phyloP scores from a whole-genome alignment of 768 basidiomycete species.

The Chiua virens region DNA sequence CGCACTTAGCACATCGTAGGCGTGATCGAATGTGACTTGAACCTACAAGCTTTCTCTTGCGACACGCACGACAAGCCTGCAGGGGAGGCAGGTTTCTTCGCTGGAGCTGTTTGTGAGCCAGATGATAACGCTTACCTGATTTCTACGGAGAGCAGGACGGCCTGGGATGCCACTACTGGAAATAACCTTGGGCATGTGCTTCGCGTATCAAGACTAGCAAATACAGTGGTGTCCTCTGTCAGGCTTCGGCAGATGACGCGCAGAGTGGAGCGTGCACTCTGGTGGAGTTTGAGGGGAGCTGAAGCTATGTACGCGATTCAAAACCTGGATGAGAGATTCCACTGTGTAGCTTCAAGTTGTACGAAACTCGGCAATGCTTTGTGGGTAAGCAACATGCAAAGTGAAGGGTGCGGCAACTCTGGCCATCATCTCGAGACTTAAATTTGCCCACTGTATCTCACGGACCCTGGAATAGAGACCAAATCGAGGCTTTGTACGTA shows the following conservation, averaged over 20 bases:
- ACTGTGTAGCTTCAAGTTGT: neutral
- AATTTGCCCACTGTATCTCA: conserved; percentile 20
- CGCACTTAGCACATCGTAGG: conserved; percentile 4
- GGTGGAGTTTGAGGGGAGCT: neutral
- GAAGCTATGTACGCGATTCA: neutral
- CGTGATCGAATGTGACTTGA: neutral
- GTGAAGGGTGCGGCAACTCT: neutral
- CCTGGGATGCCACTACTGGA: conserved; percentile 34
- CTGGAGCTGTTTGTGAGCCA: conserved; percentile 11
- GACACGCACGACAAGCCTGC: conserved; percentile 79
- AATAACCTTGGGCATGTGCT: conserved; percentile 66
- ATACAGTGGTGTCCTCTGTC: conserved; percentile 5
- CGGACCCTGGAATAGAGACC: conserved; percentile 16
- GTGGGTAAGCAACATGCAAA: neutral
- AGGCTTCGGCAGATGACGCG: neutral
- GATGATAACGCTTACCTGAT: conserved; percentile 52
- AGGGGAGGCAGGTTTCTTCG: neutral
- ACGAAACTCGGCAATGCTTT: neutral
- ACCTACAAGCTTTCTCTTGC: conserved; percentile 80
- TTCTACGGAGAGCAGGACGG: conserved; percentile 72
- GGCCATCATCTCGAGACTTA: conserved; percentile 12
- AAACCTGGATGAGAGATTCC: neutral
- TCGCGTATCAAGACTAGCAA: neutral
- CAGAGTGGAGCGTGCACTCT: neutral
- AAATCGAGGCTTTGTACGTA: conserved; percentile 14